Base-by-base conservation (phyloP, 108 stramenopile species). In the Cyclotella baltica region DNA sequence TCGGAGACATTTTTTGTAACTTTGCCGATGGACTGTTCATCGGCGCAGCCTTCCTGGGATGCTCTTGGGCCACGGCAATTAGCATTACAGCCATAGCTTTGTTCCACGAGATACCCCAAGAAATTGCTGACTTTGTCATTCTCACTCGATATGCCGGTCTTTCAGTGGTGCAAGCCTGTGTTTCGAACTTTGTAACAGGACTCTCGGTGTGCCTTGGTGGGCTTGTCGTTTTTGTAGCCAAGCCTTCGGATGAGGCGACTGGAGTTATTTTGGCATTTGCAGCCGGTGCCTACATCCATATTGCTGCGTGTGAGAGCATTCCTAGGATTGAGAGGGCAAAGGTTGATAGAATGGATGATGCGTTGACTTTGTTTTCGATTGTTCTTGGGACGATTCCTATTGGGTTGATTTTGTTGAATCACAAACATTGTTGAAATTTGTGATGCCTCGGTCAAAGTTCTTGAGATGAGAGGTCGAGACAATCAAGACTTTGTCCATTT, bases 361-460 rank as follows among this genome's bases (percentile, higher is more conserved):
- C 70, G 1, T 23, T 75, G 61, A 73, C 83, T 11, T 69, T 95
- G 18, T 31, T 85, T 37, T 77, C 57, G 29, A 89, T 93, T 68
- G 75, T 81, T 40, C 13, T 91, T 58, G 96, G 96, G 19, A 83
- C 85, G 2, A 56, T 94, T 53, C 84, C 88, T 28, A 93, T 96
- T 77, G 93, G 92, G 36, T 79, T 96, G 36, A 80, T 94, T 51
- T 81, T 96, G 5, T 55, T 96, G 63, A 87, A 96, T 65, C 96
- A 96, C 70, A 71, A 88, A 22, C 96, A 96, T 79, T 96, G 96
- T 76, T n/a, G n/a, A n/a, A n/a, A n/a, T n/a, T n/a, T n/a, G n/a
- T n/a, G n/a, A n/a, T n/a, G n/a, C n/a, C n/a, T n/a, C n/a, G n/a
- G n/a, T n/a, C n/a, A n/a, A n/a, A n/a, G n/a, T n/a, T n/a, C n/a